phyloP scores from a whole-genome alignment of 495 filamentous ascomycete genomes.

The Penicillium angulare region DNA sequence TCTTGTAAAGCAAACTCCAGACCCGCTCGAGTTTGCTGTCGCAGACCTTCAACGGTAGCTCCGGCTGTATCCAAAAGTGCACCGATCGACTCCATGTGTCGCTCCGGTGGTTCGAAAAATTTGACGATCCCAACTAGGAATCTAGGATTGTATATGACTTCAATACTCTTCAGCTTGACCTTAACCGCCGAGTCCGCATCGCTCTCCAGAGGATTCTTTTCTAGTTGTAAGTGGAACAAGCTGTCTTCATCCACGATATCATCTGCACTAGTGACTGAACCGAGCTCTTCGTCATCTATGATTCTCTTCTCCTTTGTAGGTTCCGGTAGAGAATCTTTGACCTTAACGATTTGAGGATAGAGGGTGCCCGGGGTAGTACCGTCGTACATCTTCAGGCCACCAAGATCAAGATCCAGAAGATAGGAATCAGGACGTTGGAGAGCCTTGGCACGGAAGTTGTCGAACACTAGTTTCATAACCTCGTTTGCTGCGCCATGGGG shows the following conservation, averaged over 20 bases:
- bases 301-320: slow-evolving; percentile 43
- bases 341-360: slow-evolving; percentile 88
- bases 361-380: slow-evolving; percentile 88
- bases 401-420: slow-evolving; percentile 82
- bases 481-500: slow-evolving; percentile 78
- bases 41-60: slow-evolving; percentile 87
- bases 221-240: slow-evolving; percentile 87
- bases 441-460: slow-evolving; percentile 85
- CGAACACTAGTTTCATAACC: slow-evolving; percentile 86
- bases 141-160: slow-evolving; percentile 93
- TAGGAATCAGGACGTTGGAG: slow-evolving; percentile 87
- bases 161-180: slow-evolving; percentile 89
- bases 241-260: slow-evolving; percentile 65
- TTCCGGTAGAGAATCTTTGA: slow-evolving; percentile 76
- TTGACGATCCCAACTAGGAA: slow-evolving; percentile 85
- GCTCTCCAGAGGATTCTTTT: slow-evolving; percentile 91
- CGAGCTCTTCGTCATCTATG: slow-evolving; percentile 61
- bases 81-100: slow-evolving; percentile 97
- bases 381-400: slow-evolving; percentile 90
- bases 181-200: slow-evolving; percentile 87
- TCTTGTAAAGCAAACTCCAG: slow-evolving; percentile 95
- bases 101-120: slow-evolving; percentile 93
- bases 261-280: slow-evolving; percentile 45
- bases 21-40: slow-evolving; percentile 92
- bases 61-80: slow-evolving; percentile 93